Evolutionary conservation across 768 basidiomycete genomes (phyloP).

Genomic region (Guyanaporus albipodus): DNA sequence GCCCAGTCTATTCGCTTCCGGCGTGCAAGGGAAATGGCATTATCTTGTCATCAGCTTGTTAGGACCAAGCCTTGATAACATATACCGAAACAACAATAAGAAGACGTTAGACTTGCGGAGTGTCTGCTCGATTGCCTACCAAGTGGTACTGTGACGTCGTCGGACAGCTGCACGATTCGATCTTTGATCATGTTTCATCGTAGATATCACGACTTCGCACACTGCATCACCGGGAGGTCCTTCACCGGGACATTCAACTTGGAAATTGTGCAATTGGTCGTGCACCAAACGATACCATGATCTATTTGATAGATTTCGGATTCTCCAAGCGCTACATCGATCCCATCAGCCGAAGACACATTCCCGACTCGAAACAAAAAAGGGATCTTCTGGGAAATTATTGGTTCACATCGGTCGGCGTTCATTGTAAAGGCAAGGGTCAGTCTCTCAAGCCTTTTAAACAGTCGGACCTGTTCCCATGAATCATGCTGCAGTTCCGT

Average conservation of each 20-base stretch:
- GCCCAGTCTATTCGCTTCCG: slow-evolving; percentile 65
- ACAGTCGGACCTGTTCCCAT: slow-evolving; percentile 16
- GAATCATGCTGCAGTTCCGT: slow-evolving; percentile 52
- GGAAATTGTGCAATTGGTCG: slow-evolving; percentile 71
- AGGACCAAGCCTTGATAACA: slow-evolving; percentile 61
- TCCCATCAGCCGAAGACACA: slow-evolving; percentile 58
- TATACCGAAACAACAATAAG: slow-evolving; percentile 54
- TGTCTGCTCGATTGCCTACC: slow-evolving; percentile 71
- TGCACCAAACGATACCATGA: slow-evolving; percentile 49
- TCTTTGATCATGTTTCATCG: slow-evolving; percentile 6
- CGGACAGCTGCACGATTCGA: not conserved
- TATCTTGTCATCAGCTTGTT: slow-evolving; percentile 76
- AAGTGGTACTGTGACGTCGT: slow-evolving; percentile 50
- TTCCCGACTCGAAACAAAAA: slow-evolving; percentile 61
- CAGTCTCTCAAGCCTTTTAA: slow-evolving; percentile 17
- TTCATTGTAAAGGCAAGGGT: slow-evolving; percentile 78
- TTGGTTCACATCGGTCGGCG: slow-evolving; percentile 77
- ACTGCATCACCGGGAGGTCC: slow-evolving; percentile 70
- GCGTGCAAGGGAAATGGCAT: slow-evolving; percentile 56
- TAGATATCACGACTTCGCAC: slow-evolving; percentile 70
- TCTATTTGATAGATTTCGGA: slow-evolving; percentile 87
- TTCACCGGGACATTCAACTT: slow-evolving; percentile 77
- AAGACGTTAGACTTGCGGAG: slow-evolving; percentile 64
- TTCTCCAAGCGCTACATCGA: slow-evolving; percentile 80
- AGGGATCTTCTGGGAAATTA: slow-evolving; percentile 82